phyloP scores from a whole-genome alignment of 371 early-diverging fungal species.

The Entomophthora muscae region DNA sequence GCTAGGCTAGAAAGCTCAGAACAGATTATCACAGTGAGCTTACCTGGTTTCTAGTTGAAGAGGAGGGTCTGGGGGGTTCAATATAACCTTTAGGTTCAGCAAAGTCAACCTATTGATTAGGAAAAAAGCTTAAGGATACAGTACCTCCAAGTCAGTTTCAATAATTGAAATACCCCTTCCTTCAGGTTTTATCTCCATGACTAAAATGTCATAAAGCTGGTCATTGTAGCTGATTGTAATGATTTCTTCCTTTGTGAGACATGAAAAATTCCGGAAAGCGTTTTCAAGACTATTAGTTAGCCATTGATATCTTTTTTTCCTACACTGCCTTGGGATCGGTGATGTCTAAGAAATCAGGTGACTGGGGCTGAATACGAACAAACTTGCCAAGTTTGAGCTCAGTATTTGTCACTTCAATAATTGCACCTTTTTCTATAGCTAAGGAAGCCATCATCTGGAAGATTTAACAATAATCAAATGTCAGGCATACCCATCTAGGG shows the following conservation, averaged over 20 bases:
- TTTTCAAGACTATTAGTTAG: slow-evolving; percentile 62
- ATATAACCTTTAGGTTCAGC: slow-evolving; percentile 95
- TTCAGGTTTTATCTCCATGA: slow-evolving; percentile 81
- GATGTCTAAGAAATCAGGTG: slow-evolving; percentile 93
- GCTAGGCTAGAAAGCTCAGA: slow-evolving; percentile 3
- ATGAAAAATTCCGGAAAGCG: slow-evolving; percentile 85
- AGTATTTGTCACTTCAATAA: slow-evolving; percentile 65
- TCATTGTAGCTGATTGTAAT: slow-evolving; percentile 87
- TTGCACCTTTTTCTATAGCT: slow-evolving; percentile 45
- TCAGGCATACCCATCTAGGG: slow-evolving; percentile 82
- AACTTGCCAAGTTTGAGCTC: slow-evolving; percentile 73
- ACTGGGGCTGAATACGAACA: slow-evolving; percentile 97
- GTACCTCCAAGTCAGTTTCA: slow-evolving; percentile 94
- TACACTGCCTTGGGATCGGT: slow-evolving; percentile 93
- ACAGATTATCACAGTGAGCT: not conserved
- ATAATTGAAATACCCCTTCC: slow-evolving; percentile 82
- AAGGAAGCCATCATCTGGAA: slow-evolving; percentile 87
- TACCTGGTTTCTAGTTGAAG: slow-evolving; percentile 5
- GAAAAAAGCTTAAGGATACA: not conserved
- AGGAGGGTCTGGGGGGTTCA: slow-evolving; percentile 36
- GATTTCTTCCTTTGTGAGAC: slow-evolving; percentile 86
- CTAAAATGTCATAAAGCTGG: slow-evolving; percentile 72
- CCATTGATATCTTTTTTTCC: not conserved
- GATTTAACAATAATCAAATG: not conserved
- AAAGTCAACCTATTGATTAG: slow-evolving; percentile 65